Conservation (phyloP, 2,329 filamentous ascomycete species). For the Herpotrichia juniperi region DNA sequence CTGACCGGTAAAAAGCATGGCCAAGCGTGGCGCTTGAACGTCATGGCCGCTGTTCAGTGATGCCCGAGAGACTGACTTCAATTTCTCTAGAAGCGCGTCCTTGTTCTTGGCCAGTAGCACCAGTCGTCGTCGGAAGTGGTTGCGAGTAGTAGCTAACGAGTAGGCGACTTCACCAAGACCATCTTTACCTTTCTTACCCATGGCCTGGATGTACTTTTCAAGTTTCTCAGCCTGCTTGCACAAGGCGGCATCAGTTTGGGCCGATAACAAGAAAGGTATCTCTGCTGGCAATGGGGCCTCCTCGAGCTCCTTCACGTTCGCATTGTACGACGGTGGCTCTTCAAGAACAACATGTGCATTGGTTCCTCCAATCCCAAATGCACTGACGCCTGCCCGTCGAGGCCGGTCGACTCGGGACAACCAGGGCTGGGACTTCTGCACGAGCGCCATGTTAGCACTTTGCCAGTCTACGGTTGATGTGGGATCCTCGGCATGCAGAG, state of each 20-base stretch:
- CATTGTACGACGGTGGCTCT: neutral
- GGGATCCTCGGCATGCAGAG: slow-evolving; percentile 35
- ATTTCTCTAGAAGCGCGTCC: slow-evolving; percentile 19
- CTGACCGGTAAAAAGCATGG: slow-evolving; percentile 33
- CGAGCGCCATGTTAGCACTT: slow-evolving; percentile 23
- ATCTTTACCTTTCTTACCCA: slow-evolving; percentile 2
- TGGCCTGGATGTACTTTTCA: slow-evolving; percentile 13
- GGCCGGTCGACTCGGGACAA: slow-evolving; percentile 5
- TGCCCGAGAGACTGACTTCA: slow-evolving; percentile 5
- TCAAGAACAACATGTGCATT: slow-evolving; percentile 50
- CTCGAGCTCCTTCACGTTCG: slow-evolving; percentile 8
- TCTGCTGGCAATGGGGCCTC: neutral
- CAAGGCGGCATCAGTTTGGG: slow-evolving; percentile 26
- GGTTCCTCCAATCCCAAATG: slow-evolving; percentile 49
- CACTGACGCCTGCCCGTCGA: slow-evolving; percentile 47
- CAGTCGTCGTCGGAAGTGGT: slow-evolving; percentile 25
- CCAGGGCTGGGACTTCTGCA: slow-evolving; percentile 10
- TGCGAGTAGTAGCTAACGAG: slow-evolving; percentile 40
- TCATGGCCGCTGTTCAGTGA: neutral
- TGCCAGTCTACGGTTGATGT: slow-evolving; percentile 19
- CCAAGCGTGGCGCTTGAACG: slow-evolving; percentile 19
- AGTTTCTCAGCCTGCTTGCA: slow-evolving; percentile 24
- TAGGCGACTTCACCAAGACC: slow-evolving; percentile 29
- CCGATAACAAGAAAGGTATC: slow-evolving; percentile 31
- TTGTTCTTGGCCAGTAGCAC: slow-evolving; percentile 27